phyloP scores from a whole-genome alignment of 306 rosid genomes.

The Glycine soja region DNA sequence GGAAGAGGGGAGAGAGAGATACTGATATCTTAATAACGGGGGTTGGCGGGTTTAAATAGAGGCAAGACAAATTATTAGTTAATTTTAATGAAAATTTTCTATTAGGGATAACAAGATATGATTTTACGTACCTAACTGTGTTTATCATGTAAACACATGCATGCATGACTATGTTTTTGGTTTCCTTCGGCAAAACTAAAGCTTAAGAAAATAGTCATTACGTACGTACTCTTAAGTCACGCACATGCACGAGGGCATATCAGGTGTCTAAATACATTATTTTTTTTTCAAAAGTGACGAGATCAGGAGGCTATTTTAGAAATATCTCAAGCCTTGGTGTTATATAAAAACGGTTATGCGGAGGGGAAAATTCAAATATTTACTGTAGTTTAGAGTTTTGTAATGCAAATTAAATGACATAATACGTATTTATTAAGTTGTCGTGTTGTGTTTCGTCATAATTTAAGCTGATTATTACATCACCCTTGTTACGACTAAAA shows the following conservation, averaged over 20 bases:
- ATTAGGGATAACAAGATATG: slow-evolving; percentile 40
- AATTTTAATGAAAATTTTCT: slow-evolving; percentile 38
- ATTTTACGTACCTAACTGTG: slow-evolving; percentile 54
- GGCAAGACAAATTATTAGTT: slow-evolving; percentile 8
- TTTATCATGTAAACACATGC: slow-evolving; percentile 48
- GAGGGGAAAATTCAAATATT: not conserved
- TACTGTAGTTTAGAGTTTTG: not conserved
- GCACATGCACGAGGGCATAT: slow-evolving; percentile 46
- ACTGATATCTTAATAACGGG: slow-evolving; percentile 46
- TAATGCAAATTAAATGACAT: not conserved
- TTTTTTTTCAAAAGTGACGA: not conserved
- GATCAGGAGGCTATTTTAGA: slow-evolving; percentile 29
- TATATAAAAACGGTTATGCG: not conserved
- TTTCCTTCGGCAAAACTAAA: not conserved
- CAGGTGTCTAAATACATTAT: not conserved
- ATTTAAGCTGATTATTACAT: not conserved
- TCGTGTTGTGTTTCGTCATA: not conserved
- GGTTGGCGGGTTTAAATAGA: slow-evolving; percentile 75
- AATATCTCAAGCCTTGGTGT: not conserved
- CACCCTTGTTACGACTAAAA: not conserved
- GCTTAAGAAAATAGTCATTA: slow-evolving; percentile 14
- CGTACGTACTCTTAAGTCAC: slow-evolving; percentile 39
- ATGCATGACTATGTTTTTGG: slow-evolving; percentile 45
- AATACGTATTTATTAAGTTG: not conserved
- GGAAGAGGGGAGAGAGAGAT: slow-evolving; percentile 11